Conservation (phyloP, 78 protist species). For the Dictyostelium purpureum region DNA sequence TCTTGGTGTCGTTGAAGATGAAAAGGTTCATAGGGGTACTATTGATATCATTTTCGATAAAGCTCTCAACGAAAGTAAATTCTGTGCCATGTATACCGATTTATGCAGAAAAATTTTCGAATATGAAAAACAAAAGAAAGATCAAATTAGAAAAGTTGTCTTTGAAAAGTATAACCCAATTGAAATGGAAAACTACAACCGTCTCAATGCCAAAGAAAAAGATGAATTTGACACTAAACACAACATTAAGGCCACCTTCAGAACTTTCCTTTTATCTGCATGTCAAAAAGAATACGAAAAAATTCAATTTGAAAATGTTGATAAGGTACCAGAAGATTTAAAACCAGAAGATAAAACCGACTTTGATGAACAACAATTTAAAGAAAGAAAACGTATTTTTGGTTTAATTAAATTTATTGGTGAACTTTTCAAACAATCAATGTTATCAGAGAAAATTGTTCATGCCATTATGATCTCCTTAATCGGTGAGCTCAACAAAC, state of each 20-base stretch:
- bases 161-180: not conserved
- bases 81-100: slow-evolving; percentile 58
- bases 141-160: not conserved
- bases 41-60: slow-evolving; percentile 59
- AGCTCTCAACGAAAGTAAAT: slow-evolving; percentile 72
- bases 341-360: slow-evolving; percentile 8
- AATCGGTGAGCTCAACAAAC: slow-evolving; percentile 66
- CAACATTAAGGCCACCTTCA: slow-evolving; percentile 8
- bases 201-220: not conserved
- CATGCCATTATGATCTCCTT: slow-evolving; percentile 51
- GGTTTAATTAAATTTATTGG: slow-evolving; percentile 81
- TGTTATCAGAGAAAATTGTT: slow-evolving; percentile 70
- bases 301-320: slow-evolving; percentile 20
- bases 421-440: slow-evolving; percentile 73
- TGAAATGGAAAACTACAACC: not conserved
- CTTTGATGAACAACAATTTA: slow-evolving; percentile 54
- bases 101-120: slow-evolving; percentile 49
- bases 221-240: slow-evolving; percentile 23
- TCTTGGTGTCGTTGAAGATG: slow-evolving; percentile 32
- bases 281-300: slow-evolving; percentile 71
- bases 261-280: slow-evolving; percentile 15
- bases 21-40: slow-evolving; percentile 32
- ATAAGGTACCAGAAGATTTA: slow-evolving; percentile 29
- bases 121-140: slow-evolving; percentile 26
- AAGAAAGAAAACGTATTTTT: slow-evolving; percentile 33